A percentile compares a stretch with the other conserved stretches of the same genome.
These are phyloP conservation scores for Fusarium vanettenii DNA, from an alignment of 2,329 filamentous ascomycete species.

Conservation along the genomic window DNA sequence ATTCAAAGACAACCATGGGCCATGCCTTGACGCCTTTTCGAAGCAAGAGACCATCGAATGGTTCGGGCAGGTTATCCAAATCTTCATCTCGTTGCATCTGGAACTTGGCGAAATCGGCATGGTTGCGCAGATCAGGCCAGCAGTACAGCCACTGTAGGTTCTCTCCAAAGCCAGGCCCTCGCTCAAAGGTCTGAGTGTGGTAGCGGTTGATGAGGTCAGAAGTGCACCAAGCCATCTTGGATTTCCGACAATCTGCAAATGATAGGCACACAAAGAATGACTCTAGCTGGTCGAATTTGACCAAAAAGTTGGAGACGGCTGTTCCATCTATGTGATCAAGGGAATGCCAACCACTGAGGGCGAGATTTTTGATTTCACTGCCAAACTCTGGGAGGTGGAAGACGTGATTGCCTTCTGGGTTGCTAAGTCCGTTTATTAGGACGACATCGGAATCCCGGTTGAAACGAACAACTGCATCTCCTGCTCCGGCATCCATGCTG, in stretches of 20 bases:
- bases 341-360: conserved; percentile 26
- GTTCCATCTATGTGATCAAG: neutral
- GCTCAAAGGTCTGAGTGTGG: conserved; percentile 42
- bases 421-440: conserved; percentile 31
- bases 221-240: conserved; percentile 46
- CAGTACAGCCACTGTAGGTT: conserved; percentile 43
- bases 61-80: neutral
- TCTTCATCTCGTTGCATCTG: conserved; percentile 30
- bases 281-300: conserved; percentile 41
- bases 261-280: conserved; percentile 40
- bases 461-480: conserved; percentile 44
- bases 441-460: conserved; percentile 48
- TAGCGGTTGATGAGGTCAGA: conserved; percentile 46
- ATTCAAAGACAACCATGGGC: conserved; percentile 49
- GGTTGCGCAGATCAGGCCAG: conserved; percentile 49
- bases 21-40: conserved; percentile 36
- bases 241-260: conserved; percentile 5
- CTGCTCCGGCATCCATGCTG: conserved; percentile 38
- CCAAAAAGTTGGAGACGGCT: neutral
- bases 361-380: conserved; percentile 45
- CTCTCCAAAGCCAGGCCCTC: conserved; percentile 37
- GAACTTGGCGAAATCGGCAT: conserved; percentile 45
- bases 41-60: conserved; percentile 3
- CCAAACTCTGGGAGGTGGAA: conserved; percentile 44
- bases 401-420: conserved; percentile 3